Evolutionary conservation across 345 rosid genomes (phyloP), one percentile per base, ranked within the genome.

Genomic region (Kernera saxatilis): DNA sequence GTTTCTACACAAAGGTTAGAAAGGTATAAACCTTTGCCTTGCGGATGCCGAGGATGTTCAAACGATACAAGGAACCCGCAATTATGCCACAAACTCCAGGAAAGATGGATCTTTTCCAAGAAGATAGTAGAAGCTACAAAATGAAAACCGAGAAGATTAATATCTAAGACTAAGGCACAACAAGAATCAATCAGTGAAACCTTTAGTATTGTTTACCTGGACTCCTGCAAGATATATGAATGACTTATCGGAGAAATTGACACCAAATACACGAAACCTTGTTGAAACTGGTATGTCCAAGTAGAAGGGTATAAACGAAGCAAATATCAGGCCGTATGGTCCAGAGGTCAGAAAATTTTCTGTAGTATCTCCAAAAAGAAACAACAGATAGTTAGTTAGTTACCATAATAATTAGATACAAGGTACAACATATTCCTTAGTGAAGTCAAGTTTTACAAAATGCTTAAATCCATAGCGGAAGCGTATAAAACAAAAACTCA

Each of bases 211-310:
- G 12, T 44, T 48, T 79, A 94, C 99, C 96, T 92, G 98, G 71
- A 89, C 81, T 77, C 98, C 99, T 62, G 98, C 98, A 43, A 94
- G 89, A 79, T 94, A 94, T 74, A 92, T 84, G 85, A 94, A 92
- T 37, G 97, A 80, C 77, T 94, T 94, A 64, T 94, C 91, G 46
- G 99, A 87, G 86, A 94, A 88, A 65, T 61, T 88, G 76, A 86
- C 77, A 40, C 96, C 88, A 64, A 83, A 81, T 40, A 92, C 84
- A 23, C 85, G 92, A 71, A 92, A 82, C 82, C 89, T 81, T 9
- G 96, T 88, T 56, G 99, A 94, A 75, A 90, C 89, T 13, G 99
- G 99, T 78, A 92, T 94, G 78, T 92, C 96, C 52, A 89, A 85
- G 84, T 71, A 88, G 78, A 94, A 92, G 36, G 97, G 99, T 62